phyloP scores from a whole-genome alignment of 768 basidiomycete species.

The Lactarius akahatsu region DNA sequence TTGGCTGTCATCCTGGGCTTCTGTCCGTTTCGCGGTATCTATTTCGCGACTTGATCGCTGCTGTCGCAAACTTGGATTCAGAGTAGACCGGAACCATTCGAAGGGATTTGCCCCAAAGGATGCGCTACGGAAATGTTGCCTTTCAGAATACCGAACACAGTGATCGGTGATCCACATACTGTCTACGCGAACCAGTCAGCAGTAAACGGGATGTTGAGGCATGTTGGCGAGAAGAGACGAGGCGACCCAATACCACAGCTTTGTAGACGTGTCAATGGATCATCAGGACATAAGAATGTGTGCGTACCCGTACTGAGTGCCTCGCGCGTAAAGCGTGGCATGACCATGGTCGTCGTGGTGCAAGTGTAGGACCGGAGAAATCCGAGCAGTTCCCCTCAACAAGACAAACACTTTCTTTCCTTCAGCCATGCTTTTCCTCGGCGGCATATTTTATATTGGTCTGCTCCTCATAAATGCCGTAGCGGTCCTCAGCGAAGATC shows the following conservation, averaged over 20 bases:
- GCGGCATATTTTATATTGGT: constrained; percentile 78
- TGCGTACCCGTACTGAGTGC: constrained; percentile 19
- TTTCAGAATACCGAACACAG: neutral
- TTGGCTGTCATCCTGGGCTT: constrained; percentile 44
- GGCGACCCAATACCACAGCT: constrained; percentile 12
- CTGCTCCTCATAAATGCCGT: constrained; percentile 92
- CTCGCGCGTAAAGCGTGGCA: constrained; percentile 12
- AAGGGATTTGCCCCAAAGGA: constrained; percentile 27
- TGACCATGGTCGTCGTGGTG: neutral
- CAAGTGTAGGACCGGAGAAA: constrained; percentile 8
- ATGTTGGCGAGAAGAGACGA: constrained; percentile 9
- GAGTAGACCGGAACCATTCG: constrained; percentile 27
- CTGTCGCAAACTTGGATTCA: constrained; percentile 24
- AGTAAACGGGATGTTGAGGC: constrained; percentile 14
- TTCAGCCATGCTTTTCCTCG: constrained; percentile 54
- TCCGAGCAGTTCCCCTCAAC: constrained; percentile 7
- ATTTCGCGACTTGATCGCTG: constrained; percentile 24
- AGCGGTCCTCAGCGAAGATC: constrained; percentile 93
- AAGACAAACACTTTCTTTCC: constrained; percentile 3
- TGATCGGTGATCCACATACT: constrained; percentile 7
- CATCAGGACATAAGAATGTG: neutral
- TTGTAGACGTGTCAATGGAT: neutral
- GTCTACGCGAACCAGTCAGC: constrained; percentile 24
- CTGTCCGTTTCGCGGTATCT: constrained; percentile 42
- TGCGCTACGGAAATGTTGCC: constrained; percentile 18